Percentiles rank a stretch among this genome's conserved stretches.
Evolutionary conservation across 23 red algal genomes (phyloP).

Genomic region (Gracilariopsis chorda): DNA sequence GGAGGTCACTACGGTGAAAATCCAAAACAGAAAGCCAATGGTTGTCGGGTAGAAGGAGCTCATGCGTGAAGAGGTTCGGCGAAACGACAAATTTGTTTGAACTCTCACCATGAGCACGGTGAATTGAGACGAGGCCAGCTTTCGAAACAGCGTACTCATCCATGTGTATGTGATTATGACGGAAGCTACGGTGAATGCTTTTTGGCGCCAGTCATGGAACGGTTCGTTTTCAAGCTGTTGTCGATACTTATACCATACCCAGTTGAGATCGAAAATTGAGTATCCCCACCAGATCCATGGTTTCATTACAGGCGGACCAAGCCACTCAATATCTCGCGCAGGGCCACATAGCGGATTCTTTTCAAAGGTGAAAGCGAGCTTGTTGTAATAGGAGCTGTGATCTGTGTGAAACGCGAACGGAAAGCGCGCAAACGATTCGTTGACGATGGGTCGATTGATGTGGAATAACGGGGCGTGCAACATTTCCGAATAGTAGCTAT

Average conservation of each 20-base stretch:
- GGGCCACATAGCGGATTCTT: constrained; percentile 50
- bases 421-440: constrained; percentile 33
- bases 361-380: constrained; percentile 57
- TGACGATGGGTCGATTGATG: background rate
- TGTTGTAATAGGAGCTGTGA: constrained; percentile 80
- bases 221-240: constrained; percentile 7
- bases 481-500: constrained; percentile 74
- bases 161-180: background rate
- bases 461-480: constrained; percentile 75
- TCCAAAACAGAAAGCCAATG: background rate
- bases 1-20: background rate
- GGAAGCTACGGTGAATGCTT: background rate
- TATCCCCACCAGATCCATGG: constrained; percentile 96
- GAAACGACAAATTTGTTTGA: background rate
- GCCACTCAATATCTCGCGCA: constrained; percentile 71
- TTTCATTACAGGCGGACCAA: constrained; percentile 80
- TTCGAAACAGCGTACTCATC: background rate
- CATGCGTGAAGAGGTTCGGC: background rate
- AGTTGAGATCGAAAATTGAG: constrained; percentile 68
- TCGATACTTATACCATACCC: constrained; percentile 76
- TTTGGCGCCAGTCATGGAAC: constrained; percentile 25
- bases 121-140: background rate
- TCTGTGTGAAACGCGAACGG: constrained; percentile 86
- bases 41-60: background rate
- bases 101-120: background rate